phyloP scores from a whole-genome alignment of 2,329 filamentous ascomycete genomes.

The Nectriaceae sp. region DNA sequence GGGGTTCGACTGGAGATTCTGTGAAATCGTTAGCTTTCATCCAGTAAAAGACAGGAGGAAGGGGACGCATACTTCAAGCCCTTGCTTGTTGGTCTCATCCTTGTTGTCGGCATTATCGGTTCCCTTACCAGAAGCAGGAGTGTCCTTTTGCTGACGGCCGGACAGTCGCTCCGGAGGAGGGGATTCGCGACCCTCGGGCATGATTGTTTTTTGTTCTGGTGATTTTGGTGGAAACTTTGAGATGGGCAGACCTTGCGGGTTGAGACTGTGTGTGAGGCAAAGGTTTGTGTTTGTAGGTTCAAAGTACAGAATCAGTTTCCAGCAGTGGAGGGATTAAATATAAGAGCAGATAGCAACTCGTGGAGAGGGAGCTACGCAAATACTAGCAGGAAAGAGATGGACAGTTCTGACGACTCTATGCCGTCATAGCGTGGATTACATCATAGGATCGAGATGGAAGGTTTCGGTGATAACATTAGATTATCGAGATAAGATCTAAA shows the following conservation, averaged over 20 bases:
- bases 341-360: too few species aligned
- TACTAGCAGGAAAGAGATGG: too few species aligned
- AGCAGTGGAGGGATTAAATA: too few species aligned
- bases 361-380: too few species aligned
- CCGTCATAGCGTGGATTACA: conserved; percentile 31
- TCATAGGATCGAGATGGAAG: conserved; percentile 21
- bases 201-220: conserved; percentile 42
- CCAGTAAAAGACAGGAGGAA: background rate
- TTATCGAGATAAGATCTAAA: background rate
- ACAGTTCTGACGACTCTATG: conserved; percentile 29
- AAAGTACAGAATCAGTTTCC: too few species aligned
- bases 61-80: conserved; percentile 46
- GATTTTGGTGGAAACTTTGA: background rate
- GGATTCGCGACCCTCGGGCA: conserved; percentile 78
- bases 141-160: conserved; percentile 62
- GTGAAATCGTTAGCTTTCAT: conserved; percentile 5
- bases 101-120: conserved; percentile 56
- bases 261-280: conserved; percentile 12
- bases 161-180: conserved; percentile 71
- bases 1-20: conserved; percentile 66
- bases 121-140: conserved; percentile 59
- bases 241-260: too few species aligned
- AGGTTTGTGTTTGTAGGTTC: background rate
- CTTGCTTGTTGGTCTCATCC: conserved; percentile 51
- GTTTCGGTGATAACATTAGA: conserved; percentile 3